Base-by-base conservation (phyloP, 225 moss, liverwort and hornwort species). In the Antitrichia curtipendula region DNA sequence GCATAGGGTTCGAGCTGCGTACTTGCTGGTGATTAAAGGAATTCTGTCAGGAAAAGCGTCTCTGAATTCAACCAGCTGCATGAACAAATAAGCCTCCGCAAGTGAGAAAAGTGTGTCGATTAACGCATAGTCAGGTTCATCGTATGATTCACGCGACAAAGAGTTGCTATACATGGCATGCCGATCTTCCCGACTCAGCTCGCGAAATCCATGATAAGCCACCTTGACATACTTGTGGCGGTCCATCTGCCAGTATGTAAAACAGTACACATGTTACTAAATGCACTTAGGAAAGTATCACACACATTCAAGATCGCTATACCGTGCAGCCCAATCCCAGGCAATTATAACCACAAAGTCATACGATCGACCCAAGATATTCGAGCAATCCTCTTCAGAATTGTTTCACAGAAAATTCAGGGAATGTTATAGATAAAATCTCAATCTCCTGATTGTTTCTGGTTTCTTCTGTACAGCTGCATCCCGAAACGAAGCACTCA, bases 211-310 rank as follows among this genome's bases (percentile, higher is more conserved):
- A 84, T 98, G 98, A 90, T 96, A 97, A 80, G 97, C 98, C 69
- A 98, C 98, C 90, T 98, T 98, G 53, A 97, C 97, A 86, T 98
- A 98, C 86, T 98, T 98, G 91, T 97, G 98, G 34, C 98, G 95
- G 88, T 98, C 97, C 98, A 98, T 98, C 98, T 97, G 93, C 82
- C 78, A 90, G 66, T 36, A 21, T 4, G 27, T 60, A 66, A 83
- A 60, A 43, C 36, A 45, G 27, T 32, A 88, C 31, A 40, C 45
- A 83, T 69, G 68, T 66, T 58, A 80, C 38, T 60, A 27, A 38
- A 85, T 53, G 53, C 75, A 83, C 66, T 24, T 27, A 52, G 81
- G 60, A 60, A 52, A 65, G 47, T 65, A 21, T 32, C 60, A 80
- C 34, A 52, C 38, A 75, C 64, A 84, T 63, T 36, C 63, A 36